A percentile compares a stretch with the other conserved stretches of the same genome.
Conservation (phyloP, 768 basidiomycete species). For the Tylopilus felleus region DNA sequence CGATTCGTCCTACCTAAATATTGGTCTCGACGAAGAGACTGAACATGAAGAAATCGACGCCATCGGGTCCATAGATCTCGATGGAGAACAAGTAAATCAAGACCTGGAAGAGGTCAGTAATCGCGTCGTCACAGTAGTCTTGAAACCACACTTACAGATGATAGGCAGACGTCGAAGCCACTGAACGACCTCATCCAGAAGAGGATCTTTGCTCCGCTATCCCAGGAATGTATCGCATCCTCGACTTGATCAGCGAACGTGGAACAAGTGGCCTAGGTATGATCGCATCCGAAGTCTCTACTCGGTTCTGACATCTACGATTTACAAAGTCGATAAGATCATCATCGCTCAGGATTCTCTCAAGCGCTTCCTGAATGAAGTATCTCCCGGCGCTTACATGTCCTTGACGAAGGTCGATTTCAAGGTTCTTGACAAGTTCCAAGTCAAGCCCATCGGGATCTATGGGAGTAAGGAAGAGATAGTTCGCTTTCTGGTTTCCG, state of each 20-base stretch:
- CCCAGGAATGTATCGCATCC: slow-evolving; percentile 47
- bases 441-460: slow-evolving; percentile 49
- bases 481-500: slow-evolving; percentile 40
- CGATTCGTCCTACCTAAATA: slow-evolving; percentile 19
- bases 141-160: not conserved
- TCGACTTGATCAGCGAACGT: slow-evolving; percentile 52
- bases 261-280: slow-evolving; percentile 52
- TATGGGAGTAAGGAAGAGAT: slow-evolving; percentile 56
- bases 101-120: slow-evolving; percentile 17
- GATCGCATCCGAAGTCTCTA: not conserved
- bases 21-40: slow-evolving; percentile 11
- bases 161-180: slow-evolving; percentile 17
- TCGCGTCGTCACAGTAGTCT: not conserved
- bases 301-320: not conserved
- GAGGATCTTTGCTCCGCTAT: slow-evolving; percentile 32
- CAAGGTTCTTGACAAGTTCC: slow-evolving; percentile 43
- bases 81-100: slow-evolving; percentile 5
- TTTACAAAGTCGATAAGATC: slow-evolving; percentile 53
- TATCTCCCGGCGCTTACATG: slow-evolving; percentile 49
- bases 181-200: slow-evolving; percentile 9
- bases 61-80: slow-evolving; percentile 14
- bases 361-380: slow-evolving; percentile 42
- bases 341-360: slow-evolving; percentile 56
- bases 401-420: slow-evolving; percentile 60
- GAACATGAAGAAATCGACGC: slow-evolving; percentile 15